Base-by-base conservation (phyloP, 331 rosid genomes). In the Acacia pycnantha region DNA sequence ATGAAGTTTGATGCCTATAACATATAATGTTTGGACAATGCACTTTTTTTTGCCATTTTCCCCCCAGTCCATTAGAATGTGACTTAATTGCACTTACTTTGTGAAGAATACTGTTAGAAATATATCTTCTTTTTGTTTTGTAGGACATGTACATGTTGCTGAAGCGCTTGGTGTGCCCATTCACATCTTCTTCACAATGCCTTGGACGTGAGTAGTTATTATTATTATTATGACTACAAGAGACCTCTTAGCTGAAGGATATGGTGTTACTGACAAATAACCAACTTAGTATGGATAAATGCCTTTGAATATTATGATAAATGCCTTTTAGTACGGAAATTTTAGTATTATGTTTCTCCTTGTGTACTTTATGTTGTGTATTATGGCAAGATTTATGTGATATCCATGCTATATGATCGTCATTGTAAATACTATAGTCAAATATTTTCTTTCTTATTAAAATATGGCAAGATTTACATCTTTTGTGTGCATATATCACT, bases 111-210 rank as follows among this genome's bases (percentile, higher is more conserved):
- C 43, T 41, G 64, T 18, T 61, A 50, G 7, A 58, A 10, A 11
- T 33, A 22, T 88, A 33, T 77, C 26, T 24, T 78, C 37, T 75
- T 66, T 50, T 82, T 71, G 78, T 79, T 26, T 78, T 82, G 85
- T 83, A 91, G 99, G 99, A 70, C 98, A 96, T 77, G 84, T 88
- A 35, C 97, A 96, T 87, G 86, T 96, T 88, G 98, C 98, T 46
- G 99, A 96, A 88, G 90, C 98, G 86, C 94, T 93, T 73, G 90
- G 94, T 73, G 97, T 96, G 76, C 99, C 99, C 71, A 88, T 96
- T 79, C 98, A 93, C 86, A 93, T 96, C 77, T 93, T 93, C 92
- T 96, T 96, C 90, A 96, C 99, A 71, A 96, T 96, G 99, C 99
- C 99, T 67, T 96, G 99, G 99, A 96, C 99, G 99, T 96, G 83